These are phyloP conservation scores for Cladosporium sp. DNA, from an alignment of 2,329 filamentous ascomycete species.

Conservation along the genomic window DNA sequence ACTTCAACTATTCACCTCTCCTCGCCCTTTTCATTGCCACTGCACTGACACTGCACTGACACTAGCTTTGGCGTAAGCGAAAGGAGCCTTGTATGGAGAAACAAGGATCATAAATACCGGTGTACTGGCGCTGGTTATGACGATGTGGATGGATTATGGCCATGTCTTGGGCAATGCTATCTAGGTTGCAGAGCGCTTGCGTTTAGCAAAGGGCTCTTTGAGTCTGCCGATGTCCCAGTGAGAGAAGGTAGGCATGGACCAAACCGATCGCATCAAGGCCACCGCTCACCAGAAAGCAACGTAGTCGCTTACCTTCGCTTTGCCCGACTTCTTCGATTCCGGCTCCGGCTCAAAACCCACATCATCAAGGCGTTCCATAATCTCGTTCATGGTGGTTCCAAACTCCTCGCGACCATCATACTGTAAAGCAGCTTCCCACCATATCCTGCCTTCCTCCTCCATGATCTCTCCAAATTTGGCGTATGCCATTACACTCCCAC, in stretches of 20 bases:
- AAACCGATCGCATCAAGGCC: not conserved
- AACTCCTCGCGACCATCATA: not conserved
- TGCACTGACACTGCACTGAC: not conserved
- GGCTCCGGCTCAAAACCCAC: not conserved
- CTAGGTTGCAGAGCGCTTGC: not conserved
- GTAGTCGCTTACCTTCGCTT: not conserved
- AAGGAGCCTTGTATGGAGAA: not conserved
- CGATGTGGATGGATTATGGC: not conserved
- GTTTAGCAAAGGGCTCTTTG: not conserved
- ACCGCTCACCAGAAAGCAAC: constrained; percentile 11
- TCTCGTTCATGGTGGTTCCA: not conserved
- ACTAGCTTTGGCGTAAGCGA: not conserved
- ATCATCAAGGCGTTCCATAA: constrained; percentile 11
- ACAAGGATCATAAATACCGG: not conserved
- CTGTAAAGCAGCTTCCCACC: constrained; percentile 29
- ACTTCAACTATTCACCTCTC: not conserved
- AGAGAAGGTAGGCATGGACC: not conserved
- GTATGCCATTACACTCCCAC: not conserved
- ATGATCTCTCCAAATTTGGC: constrained; percentile 6
- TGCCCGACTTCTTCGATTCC: not conserved
- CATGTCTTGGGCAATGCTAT: not conserved
- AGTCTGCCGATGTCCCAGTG: not conserved
- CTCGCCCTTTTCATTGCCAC: not conserved
- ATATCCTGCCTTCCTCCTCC: constrained; percentile 22
- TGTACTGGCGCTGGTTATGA: not conserved